Evolutionary conservation across 2,329 filamentous ascomycete species (phyloP).

Genomic region (Aspergillus amoenus): DNA sequence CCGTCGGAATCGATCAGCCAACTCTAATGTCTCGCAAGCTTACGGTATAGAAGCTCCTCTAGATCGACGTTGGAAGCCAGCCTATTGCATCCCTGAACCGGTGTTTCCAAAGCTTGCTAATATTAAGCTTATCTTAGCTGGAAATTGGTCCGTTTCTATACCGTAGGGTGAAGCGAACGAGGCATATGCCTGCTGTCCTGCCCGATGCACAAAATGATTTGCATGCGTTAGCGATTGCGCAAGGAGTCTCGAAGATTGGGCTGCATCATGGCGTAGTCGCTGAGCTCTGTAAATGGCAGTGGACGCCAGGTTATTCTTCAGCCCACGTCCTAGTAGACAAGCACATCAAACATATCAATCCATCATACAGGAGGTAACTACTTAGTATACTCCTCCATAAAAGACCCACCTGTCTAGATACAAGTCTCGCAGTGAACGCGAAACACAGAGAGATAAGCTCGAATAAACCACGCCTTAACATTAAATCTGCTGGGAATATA

Average conservation of each 20-base stretch:
- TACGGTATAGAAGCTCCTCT: not conserved
- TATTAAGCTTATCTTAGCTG: constrained; percentile 8
- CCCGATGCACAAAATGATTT: not conserved
- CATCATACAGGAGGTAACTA: not conserved
- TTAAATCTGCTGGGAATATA: not conserved
- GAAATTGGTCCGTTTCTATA: not conserved
- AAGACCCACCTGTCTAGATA: not conserved
- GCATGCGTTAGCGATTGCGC: not conserved
- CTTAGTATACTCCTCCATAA: too few species aligned
- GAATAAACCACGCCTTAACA: not conserved
- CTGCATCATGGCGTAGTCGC: too few species aligned
- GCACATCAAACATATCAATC: not conserved
- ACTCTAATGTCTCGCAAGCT: not conserved
- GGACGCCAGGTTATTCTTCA: not conserved
- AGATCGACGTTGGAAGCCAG: not conserved
- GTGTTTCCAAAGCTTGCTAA: not conserved
- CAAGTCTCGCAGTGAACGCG: not conserved
- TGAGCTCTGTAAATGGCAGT: too few species aligned
- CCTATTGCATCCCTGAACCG: not conserved
- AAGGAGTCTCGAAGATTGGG: too few species aligned
- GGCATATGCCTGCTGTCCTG: not conserved
- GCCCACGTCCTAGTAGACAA: not conserved
- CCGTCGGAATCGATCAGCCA: not conserved
- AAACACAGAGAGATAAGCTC: too few species aligned
- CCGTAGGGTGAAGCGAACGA: not conserved